A percentile compares a stretch with the other conserved stretches of the same genome.
These are phyloP conservation scores for Rhytidhysteron rufulum DNA, from an alignment of 2,329 filamentous ascomycete species.

Conservation along the genomic window DNA sequence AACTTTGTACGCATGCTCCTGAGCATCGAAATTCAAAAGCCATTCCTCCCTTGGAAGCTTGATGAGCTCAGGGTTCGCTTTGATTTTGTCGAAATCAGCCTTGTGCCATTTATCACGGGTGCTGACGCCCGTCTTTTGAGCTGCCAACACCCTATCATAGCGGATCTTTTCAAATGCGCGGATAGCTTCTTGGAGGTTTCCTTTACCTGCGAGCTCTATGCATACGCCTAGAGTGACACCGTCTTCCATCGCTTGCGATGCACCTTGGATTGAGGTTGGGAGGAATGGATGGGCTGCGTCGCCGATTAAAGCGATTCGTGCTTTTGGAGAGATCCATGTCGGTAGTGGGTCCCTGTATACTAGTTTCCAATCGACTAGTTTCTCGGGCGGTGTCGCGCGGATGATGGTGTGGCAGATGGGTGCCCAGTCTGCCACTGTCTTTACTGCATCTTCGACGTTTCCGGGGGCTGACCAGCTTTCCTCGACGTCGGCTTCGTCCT, in stretches of 20 bases:
- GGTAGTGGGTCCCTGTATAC: slow-evolving; percentile 52
- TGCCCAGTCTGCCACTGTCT: slow-evolving; percentile 28
- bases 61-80: slow-evolving; percentile 23
- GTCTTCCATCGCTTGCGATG: slow-evolving; percentile 54
- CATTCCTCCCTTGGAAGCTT: slow-evolving; percentile 26
- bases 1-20: slow-evolving; percentile 28
- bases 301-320: slow-evolving; percentile 48
- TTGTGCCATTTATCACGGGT: slow-evolving; percentile 28
- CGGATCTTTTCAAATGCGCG: slow-evolving; percentile 29
- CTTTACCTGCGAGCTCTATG: slow-evolving; percentile 22
- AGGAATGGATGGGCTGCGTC: slow-evolving; percentile 54
- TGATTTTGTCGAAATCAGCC: slow-evolving; percentile 25
- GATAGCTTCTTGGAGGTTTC: slow-evolving; percentile 18
- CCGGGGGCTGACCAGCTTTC: slow-evolving; percentile 32
- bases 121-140: slow-evolving; percentile 25
- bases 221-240: slow-evolving; percentile 25
- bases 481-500: slow-evolving; percentile 36
- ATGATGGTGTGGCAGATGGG: slow-evolving; percentile 29
- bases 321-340: slow-evolving; percentile 48
- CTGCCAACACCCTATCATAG: slow-evolving; percentile 25
- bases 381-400: slow-evolving; percentile 25
- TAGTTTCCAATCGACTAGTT: slow-evolving; percentile 52
- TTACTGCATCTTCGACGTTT: slow-evolving; percentile 26
- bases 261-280: slow-evolving; percentile 52
- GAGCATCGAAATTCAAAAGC: slow-evolving; percentile 28